A percentile compares a stretch with the other conserved stretches of the same genome.
Evolutionary conservation across 192 early-diverging fungal species (phyloP).

Genomic region (Gamsiella multidivaricata): DNA sequence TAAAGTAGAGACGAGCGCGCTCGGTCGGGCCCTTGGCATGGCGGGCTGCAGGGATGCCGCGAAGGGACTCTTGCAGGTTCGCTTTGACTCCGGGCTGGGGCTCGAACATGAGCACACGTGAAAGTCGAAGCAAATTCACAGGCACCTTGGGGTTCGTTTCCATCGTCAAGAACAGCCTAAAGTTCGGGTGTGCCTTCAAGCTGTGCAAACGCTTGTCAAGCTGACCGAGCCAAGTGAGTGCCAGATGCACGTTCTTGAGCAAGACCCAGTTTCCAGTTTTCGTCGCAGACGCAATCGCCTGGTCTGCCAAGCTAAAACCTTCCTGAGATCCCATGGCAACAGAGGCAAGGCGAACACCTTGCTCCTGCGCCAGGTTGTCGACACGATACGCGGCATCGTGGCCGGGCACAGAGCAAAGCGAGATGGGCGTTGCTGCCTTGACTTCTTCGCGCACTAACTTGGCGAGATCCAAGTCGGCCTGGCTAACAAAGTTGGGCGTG

Average conservation of each 20-base stretch:
- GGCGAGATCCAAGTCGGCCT: slow-evolving; percentile 76
- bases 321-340: slow-evolving; percentile 99
- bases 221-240: slow-evolving; percentile 91
- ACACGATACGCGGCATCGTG: slow-evolving; percentile 97
- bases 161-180: slow-evolving; percentile 97
- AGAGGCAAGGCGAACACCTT: slow-evolving; percentile 69
- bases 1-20: slow-evolving; percentile 89
- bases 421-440: slow-evolving; percentile 80
- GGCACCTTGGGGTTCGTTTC: slow-evolving; percentile 98
- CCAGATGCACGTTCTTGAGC: slow-evolving; percentile 98
- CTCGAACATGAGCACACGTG: slow-evolving; percentile 95
- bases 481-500: slow-evolving; percentile 61
- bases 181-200: slow-evolving; percentile 83
- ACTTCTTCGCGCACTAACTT: slow-evolving; percentile 79
- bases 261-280: slow-evolving; percentile 95
- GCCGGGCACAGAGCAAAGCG: slow-evolving; percentile 92
- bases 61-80: slow-evolving; percentile 86
- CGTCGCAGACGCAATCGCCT: slow-evolving; percentile 84
- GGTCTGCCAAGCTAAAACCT: slow-evolving; percentile 89
- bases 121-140: slow-evolving; percentile 87
- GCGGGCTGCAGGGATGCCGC: slow-evolving; percentile 66
- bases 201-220: slow-evolving; percentile 95
- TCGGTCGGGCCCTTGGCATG: slow-evolving; percentile 82
- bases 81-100: slow-evolving; percentile 96
- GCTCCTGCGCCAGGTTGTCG: slow-evolving; percentile 85